phyloP scores from a whole-genome alignment of 371 early-diverging fungal genomes.

The Syncephalastrum racemosum region DNA sequence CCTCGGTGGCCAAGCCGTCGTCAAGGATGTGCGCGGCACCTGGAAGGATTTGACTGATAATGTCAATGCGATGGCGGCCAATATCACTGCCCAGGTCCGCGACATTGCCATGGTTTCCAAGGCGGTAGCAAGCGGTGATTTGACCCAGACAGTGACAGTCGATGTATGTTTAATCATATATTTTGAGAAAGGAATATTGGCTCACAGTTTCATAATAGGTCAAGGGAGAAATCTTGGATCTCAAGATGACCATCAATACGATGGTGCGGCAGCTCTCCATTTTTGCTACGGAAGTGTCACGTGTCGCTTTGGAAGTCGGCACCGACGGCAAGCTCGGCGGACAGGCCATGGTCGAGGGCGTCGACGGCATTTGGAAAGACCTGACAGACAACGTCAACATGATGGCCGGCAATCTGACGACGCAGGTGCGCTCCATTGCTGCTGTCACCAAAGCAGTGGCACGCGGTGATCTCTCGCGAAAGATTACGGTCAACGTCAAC shows the following conservation, averaged over 20 bases:
- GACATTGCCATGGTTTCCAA: constrained; percentile 58
- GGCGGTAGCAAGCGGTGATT: constrained; percentile 59
- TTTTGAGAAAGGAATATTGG: constrained; percentile 32
- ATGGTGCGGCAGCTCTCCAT: constrained; percentile 20
- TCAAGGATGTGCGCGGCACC: constrained; percentile 45
- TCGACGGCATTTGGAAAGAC: constrained; percentile 48
- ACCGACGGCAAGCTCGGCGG: constrained; percentile 66
- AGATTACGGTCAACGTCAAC: constrained; percentile 48
- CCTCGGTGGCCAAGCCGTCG: constrained; percentile 40
- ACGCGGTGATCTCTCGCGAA: constrained; percentile 52
- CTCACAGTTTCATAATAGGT: not conserved
- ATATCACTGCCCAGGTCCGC: constrained; percentile 53
- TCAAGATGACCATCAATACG: constrained; percentile 19
- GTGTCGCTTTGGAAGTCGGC: constrained; percentile 46
- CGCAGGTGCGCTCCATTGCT: constrained; percentile 58
- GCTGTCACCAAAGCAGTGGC: constrained; percentile 53
- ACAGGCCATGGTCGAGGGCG: constrained; percentile 52
- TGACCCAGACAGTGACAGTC: constrained; percentile 61
- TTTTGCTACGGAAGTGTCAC: constrained; percentile 21
- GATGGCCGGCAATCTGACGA: constrained; percentile 59
- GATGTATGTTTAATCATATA: constrained; percentile 34
- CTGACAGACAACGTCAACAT: constrained; percentile 62
- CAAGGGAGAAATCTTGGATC: constrained; percentile 24
- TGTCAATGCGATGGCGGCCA: constrained; percentile 54
- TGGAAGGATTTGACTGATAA: constrained; percentile 58